Percentiles rank a stretch among this genome's conserved stretches.
Conservation (phyloP, 345 rosid genomes). For the Sisymbrium irio region DNA sequence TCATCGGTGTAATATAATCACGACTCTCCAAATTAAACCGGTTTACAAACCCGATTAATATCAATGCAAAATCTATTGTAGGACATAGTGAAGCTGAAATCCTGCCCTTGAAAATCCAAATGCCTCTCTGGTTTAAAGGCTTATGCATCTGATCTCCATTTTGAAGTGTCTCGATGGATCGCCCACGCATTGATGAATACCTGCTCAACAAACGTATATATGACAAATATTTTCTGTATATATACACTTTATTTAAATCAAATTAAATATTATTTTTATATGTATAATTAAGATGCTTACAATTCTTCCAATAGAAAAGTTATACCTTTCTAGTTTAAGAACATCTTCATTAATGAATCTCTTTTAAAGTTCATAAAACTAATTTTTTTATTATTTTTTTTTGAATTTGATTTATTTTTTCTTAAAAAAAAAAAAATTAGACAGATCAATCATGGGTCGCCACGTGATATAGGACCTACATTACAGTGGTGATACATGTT, state of each 20-base stretch:
- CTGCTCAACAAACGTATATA: background rate
- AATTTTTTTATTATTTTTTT: too few relatives aligned
- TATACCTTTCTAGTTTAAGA: too few relatives aligned
- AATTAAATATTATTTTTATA: background rate
- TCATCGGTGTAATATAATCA: background rate
- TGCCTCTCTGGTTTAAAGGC: constrained; percentile 49
- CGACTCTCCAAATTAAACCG: constrained; percentile 10
- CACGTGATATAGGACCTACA: too few relatives aligned
- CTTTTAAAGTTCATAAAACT: too few relatives aligned
- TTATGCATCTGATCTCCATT: constrained; percentile 48
- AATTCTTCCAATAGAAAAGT: too few relatives aligned
- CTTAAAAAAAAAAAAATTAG: too few relatives aligned
- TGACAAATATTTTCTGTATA: background rate
- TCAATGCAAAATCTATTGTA: background rate
- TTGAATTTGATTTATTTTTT: too few relatives aligned
- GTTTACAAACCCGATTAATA: background rate
- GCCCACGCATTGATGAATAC: constrained; percentile 41
- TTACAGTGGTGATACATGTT: too few relatives aligned
- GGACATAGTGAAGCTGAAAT: constrained; percentile 17
- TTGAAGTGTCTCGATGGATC: constrained; percentile 30
- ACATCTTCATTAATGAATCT: too few relatives aligned
- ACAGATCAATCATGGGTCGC: too few relatives aligned
- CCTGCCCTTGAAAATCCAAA: constrained; percentile 23
- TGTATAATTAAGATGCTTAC: background rate
- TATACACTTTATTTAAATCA: background rate